Evolutionary conservation across 208 protist species (phyloP), one percentile per base, ranked within the genome.

Genomic region (Crithidia thermophila): DNA sequence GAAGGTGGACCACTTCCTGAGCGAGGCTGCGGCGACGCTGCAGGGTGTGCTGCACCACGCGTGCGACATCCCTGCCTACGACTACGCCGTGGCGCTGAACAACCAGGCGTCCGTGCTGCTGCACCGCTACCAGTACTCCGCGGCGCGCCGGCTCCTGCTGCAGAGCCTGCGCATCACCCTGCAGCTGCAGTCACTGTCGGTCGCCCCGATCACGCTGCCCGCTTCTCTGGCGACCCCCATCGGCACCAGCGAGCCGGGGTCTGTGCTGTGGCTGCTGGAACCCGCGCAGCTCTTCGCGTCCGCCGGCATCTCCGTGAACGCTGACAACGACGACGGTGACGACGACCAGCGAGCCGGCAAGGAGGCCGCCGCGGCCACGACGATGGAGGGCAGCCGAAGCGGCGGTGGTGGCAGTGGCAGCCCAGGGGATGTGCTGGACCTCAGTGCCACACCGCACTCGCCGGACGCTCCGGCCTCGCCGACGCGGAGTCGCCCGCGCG

Each of bases 1-100:
- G 11, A 58, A 71, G 18, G 56, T 77, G n/a, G 68, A 67, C 16
- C 37, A 65, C 4, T 65, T 75, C 3, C 25, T 85, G 10, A 43
- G 23, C 31, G 67, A 80, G 4, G 79, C 73, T 0, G 43, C 34
- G 2, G 50, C 31, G 18, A 60, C 65, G 45, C 60, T 84, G 18
- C 27, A 56, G 9, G 56, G 67, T 14, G 57, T 84, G 14, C 63
- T 84, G 21, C 31, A 60, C 20, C 61, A 76, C 53, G 45, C 51
- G 0, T 47, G 52, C n/a, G 69, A 85, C 42, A 61, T 81, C 13
- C 67, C 76, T 4, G 67, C 77, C 1, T 72, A 82, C 49, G 75
- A 82, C 59, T 75, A 75, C 66, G 80, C 75, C 7, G 75, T 75
- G 21, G 80, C 80, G 30, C 71, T 82, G 34, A 81, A 85, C 51